phyloP scores from a whole-genome alignment of 176 grass and related monocot genomes.

The Neostapfia colusana region DNA sequence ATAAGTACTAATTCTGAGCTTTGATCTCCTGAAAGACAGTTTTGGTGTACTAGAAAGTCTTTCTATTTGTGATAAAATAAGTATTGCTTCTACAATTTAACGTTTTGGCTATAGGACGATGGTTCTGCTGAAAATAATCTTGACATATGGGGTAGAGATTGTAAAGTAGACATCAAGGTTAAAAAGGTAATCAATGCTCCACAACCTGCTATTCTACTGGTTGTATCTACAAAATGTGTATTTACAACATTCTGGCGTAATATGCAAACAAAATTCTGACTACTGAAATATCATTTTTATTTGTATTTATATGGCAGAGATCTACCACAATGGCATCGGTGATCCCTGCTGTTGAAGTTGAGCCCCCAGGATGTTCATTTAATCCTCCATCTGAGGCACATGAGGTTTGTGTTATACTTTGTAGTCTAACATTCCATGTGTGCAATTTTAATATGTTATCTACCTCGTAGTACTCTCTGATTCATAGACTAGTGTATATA shows the following conservation, averaged over 20 bases:
- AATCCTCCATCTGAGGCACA: conserved; percentile 87
- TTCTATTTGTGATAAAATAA: background rate
- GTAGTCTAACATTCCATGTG: conserved; percentile 12
- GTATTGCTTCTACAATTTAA: background rate
- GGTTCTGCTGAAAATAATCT: conserved; percentile 44
- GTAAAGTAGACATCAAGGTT: conserved; percentile 31
- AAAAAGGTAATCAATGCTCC: conserved; percentile 54
- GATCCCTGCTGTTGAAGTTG: conserved; percentile 89
- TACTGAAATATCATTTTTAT: background rate
- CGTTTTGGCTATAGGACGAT: conserved; percentile 36
- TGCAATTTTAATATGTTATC: background rate
- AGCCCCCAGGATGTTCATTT: conserved; percentile 83
- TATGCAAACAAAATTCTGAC: conserved; percentile 9
- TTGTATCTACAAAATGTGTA: conserved; percentile 1
- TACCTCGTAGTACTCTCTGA: conserved; percentile 3
- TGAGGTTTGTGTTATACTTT: conserved; percentile 55
- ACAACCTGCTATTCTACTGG: background rate
- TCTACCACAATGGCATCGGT: conserved; percentile 34
- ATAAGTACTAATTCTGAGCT: conserved; percentile 14
- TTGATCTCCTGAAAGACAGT: background rate
- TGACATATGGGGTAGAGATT: conserved; percentile 68
- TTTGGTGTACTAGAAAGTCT: background rate
- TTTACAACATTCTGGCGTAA: background rate
- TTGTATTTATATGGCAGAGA: conserved; percentile 48
- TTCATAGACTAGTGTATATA: conserved; percentile 1